phyloP scores from a whole-genome alignment of 805 yeast genomes.

The Starmerella geochares region DNA sequence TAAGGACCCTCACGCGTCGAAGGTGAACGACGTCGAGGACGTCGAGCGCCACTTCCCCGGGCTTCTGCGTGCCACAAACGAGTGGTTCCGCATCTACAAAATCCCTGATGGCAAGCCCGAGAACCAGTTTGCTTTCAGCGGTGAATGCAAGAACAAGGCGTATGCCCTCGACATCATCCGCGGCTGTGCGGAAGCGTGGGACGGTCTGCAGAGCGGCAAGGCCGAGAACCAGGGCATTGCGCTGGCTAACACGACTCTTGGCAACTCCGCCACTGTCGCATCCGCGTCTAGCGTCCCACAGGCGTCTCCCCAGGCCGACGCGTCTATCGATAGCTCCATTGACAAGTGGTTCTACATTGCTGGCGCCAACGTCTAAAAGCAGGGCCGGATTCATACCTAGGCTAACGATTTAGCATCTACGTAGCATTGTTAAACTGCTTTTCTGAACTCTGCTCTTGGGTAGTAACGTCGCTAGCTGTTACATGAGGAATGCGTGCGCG shows the following conservation, averaged over 20 bases:
- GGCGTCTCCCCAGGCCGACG: conserved; percentile 65
- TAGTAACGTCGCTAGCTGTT: too few relatives aligned
- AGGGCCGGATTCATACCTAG: too few relatives aligned
- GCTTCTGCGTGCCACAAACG: conserved; percentile 81
- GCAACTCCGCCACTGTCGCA: conserved; percentile 31
- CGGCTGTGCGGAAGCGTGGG: conserved; percentile 83
- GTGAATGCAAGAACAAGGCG: conserved; percentile 76
- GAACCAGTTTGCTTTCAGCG: conserved; percentile 94
- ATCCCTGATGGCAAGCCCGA: conserved; percentile 96
- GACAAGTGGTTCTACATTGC: conserved; percentile 98
- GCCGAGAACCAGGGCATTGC: conserved; percentile 55
- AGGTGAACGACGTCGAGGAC: conserved; percentile 82
- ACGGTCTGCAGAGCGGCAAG: conserved; percentile 57
- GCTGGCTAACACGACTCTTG: conserved; percentile 66
- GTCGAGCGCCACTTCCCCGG: conserved; percentile 87
- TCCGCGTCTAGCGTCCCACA: conserved; percentile 45
- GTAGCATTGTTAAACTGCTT: too few relatives aligned
- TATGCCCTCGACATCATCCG: conserved; percentile 76
- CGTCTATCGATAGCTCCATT: conserved; percentile 89
- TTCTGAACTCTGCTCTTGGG: too few relatives aligned
- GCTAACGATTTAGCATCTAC: too few relatives aligned
- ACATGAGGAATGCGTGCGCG: too few relatives aligned
- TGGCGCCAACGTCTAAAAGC: conserved; percentile 30
- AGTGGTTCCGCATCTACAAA: conserved; percentile 98
- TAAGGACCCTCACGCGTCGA: conserved; percentile 79